Base-by-base conservation (phyloP, 169 alveolate species). In the Cytauxzoon felis region DNA sequence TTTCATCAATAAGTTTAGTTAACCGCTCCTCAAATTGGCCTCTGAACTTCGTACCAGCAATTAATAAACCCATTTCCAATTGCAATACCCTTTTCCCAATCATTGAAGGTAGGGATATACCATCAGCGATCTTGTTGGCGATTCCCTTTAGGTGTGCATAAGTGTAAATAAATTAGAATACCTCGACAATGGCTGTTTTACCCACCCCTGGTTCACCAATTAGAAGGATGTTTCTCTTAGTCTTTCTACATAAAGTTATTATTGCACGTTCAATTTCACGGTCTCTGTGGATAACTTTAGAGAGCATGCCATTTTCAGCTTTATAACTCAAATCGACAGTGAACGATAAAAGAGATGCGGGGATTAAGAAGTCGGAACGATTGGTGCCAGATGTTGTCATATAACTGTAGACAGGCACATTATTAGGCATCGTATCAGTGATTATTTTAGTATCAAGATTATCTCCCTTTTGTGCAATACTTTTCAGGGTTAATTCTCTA, bases 11-110 rank as follows among this genome's bases (percentile, higher is more conserved):
- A n/a, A 92, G 87, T 5, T 82, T 84, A 38, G 91, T 88, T 40
- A 92, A 78, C 18, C 94, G 79, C 71, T 90, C 96, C 64, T 92
- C 96, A 64, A 92, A 92, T 50, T 90, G 94, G 4, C 96, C 96
- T 40, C 96, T 61, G 81, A 88, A 92, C 58, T 88, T 87, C 34
- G 96, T 78, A 4, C 96, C 95, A 13, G 95, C 89, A 11, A 90
- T 87, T 21, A 86, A 41, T 38, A 81, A 67, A 4, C 89, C 89
- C 36, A 86, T 42, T 33, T 81, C 84, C n/a, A 86, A 73, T 45
- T 64, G 78, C 19, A 52, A 40, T 9, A 75, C 18, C 24, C 79
- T 29, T 42, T 75, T 75, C 27, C 51, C 29, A 16, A 33, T 13
- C 64, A 64, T 24, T 19, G 43, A 34, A 3, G 66, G 69, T 49